Evolutionary conservation across 495 filamentous ascomycete species (phyloP).

Genomic region (Penicillium ucsense): DNA sequence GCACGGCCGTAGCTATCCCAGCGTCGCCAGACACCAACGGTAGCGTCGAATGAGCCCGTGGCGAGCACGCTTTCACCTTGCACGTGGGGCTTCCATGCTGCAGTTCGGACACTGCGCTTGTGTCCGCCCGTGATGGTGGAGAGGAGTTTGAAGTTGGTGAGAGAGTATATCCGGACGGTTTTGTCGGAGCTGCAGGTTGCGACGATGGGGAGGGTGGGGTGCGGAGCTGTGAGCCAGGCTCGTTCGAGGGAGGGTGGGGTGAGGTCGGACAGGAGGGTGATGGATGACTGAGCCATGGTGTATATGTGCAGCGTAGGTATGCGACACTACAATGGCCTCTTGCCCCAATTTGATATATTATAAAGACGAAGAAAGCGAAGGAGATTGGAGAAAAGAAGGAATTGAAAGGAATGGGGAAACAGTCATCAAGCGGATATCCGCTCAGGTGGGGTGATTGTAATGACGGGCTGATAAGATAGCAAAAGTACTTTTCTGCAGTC

Average conservation of each 20-base stretch:
- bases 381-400: too few relatives aligned
- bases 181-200: slow-evolving; percentile 83
- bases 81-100: slow-evolving; percentile 73
- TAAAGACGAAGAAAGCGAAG: too few relatives aligned
- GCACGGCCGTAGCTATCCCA: slow-evolving; percentile 39
- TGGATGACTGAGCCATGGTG: slow-evolving; percentile 2
- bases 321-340: too few relatives aligned
- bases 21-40: slow-evolving; percentile 78
- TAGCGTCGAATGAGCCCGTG: slow-evolving; percentile 84
- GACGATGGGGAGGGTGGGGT: slow-evolving; percentile 78
- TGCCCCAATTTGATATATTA: too few relatives aligned
- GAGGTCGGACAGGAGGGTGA: slow-evolving; percentile 27
- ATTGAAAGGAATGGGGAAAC: slow-evolving; percentile 7
- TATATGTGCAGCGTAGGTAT: neutral
- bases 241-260: slow-evolving; percentile 61
- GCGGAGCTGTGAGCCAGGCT: slow-evolving; percentile 75
- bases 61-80: slow-evolving; percentile 65
- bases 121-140: slow-evolving; percentile 79
- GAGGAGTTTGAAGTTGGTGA: slow-evolving; percentile 66
- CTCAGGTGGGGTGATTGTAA: neutral
- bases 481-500: neutral
- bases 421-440: slow-evolving; percentile 4
- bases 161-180: slow-evolving; percentile 77
- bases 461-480: slow-evolving; percentile 2
- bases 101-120: slow-evolving; percentile 70